Conservation (phyloP, 805 yeast genomes). For the Metschnikowia noctiluminum region DNA sequence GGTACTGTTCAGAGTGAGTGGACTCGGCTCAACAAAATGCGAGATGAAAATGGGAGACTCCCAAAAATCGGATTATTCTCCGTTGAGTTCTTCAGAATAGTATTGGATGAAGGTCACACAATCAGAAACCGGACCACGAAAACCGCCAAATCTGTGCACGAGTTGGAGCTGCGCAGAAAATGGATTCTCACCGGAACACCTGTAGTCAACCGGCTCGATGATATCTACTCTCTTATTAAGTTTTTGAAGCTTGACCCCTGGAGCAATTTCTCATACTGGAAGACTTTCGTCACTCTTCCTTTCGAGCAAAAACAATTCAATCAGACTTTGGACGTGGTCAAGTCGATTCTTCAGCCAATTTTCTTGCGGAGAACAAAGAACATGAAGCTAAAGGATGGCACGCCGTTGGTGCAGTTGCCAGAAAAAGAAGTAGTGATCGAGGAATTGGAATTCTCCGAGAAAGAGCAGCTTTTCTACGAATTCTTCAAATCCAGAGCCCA, state of each 20-base stretch:
- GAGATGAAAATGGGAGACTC: slow-evolving; percentile 27
- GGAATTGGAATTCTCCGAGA: slow-evolving; percentile 59
- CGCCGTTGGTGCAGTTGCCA: slow-evolving; percentile 72
- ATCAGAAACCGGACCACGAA: slow-evolving; percentile 77
- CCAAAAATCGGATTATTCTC: slow-evolving; percentile 59
- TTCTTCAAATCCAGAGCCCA: slow-evolving; percentile 69
- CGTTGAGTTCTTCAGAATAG: slow-evolving; percentile 69
- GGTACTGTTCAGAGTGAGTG: slow-evolving; percentile 83
- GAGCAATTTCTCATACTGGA: slow-evolving; percentile 84
- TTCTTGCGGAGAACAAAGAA: slow-evolving; percentile 80
- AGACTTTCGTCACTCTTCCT: slow-evolving; percentile 76
- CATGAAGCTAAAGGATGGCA: slow-evolving; percentile 74
- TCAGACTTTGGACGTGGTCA: slow-evolving; percentile 79
- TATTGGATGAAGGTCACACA: slow-evolving; percentile 87
- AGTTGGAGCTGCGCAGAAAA: slow-evolving; percentile 57
- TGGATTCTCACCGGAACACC: slow-evolving; percentile 96
- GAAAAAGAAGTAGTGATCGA: slow-evolving; percentile 69
- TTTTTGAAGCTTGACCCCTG: slow-evolving; percentile 85
- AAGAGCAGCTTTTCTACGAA: slow-evolving; percentile 64
- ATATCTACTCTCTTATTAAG: slow-evolving; percentile 71
- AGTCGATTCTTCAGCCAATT: slow-evolving; percentile 79
- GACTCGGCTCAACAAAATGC: slow-evolving; percentile 38
- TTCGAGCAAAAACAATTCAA: slow-evolving; percentile 70
- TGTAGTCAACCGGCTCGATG: slow-evolving; percentile 83
- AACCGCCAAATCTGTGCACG: slow-evolving; percentile 74